These are phyloP conservation scores for Cyberlindnera mycetangii DNA, from an alignment of 805 yeast species.

Conservation along the genomic window DNA sequence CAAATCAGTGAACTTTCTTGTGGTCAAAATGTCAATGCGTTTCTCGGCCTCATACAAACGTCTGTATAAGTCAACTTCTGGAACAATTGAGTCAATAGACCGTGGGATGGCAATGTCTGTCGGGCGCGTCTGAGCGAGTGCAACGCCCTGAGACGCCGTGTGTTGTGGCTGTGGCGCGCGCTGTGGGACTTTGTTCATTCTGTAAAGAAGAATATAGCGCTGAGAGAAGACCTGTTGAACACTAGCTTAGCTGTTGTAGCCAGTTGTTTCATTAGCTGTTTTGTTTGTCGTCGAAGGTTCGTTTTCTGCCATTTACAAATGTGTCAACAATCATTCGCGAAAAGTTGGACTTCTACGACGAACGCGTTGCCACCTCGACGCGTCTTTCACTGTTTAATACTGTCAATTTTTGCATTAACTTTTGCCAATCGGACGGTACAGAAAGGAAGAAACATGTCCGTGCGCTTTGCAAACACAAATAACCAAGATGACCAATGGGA, in stretches of 20 bases:
- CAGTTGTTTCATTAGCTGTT: no score
- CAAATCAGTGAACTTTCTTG: slow-evolving; percentile 80
- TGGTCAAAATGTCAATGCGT: slow-evolving; percentile 72
- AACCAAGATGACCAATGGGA: slow-evolving; percentile 1
- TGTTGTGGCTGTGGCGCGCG: slow-evolving; percentile 1
- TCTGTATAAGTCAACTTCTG: slow-evolving; percentile 72
- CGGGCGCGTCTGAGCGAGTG: slow-evolving; percentile 36
- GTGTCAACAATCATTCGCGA: neutral
- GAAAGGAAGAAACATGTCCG: slow-evolving; percentile 4
- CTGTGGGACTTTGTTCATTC: neutral
- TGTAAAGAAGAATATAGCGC: neutral
- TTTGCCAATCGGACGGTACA: no score
- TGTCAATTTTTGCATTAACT: no score
- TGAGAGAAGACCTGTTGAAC: no score
- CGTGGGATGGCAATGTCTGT: slow-evolving; percentile 52
- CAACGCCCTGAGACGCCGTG: slow-evolving; percentile 12
- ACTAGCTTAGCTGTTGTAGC: no score
- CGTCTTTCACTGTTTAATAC: no score
- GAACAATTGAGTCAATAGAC: slow-evolving; percentile 45
- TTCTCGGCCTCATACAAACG: slow-evolving; percentile 78
- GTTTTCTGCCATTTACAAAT: neutral
- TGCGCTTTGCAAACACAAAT: slow-evolving; percentile 8
- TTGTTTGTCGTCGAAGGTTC: neutral
- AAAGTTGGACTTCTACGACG: neutral
- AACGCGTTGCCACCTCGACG: neutral